Percentiles rank a stretch among this genome's conserved stretches.
These are phyloP conservation scores for Penicillium carneum DNA, from an alignment of 2,329 filamentous ascomycete genomes.

Conservation along the genomic window DNA sequence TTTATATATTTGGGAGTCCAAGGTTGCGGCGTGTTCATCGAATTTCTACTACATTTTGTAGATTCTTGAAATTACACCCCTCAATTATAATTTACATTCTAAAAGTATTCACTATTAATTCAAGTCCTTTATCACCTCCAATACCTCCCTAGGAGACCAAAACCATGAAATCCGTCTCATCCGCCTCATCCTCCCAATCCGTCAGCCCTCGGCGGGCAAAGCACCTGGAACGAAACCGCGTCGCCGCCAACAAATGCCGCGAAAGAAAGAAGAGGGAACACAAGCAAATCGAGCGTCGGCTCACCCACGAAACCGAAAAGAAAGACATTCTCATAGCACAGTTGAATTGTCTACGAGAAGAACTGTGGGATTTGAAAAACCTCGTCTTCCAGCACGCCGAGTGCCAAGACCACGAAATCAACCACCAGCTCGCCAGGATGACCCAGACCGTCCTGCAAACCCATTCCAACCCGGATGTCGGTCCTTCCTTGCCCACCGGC, in stretches of 20 bases:
- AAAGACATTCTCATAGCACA: slow-evolving; percentile 29
- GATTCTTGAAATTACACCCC: background rate
- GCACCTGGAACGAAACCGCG: slow-evolving; percentile 36
- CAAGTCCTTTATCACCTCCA: background rate
- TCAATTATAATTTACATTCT: too few relatives aligned
- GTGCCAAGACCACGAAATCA: slow-evolving; percentile 32
- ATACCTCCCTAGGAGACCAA: background rate
- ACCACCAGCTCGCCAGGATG: slow-evolving; percentile 29
- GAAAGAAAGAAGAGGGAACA: slow-evolving; percentile 34
- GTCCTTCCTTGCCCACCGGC: background rate
- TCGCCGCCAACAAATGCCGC: slow-evolving; percentile 37
- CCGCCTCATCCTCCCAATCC: background rate
- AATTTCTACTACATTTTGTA: too few relatives aligned
- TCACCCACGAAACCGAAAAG: slow-evolving; percentile 29
- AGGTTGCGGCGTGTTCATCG: too few relatives aligned
- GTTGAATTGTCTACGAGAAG: slow-evolving; percentile 27
- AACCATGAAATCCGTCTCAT: slow-evolving; percentile 11
- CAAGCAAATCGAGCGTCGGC: slow-evolving; percentile 26
- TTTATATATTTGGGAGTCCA: background rate
- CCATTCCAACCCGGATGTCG: background rate
- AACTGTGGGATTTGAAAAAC: slow-evolving; percentile 35
- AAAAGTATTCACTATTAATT: too few relatives aligned
- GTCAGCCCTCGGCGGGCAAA: slow-evolving; percentile 20
- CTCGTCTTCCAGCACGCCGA: slow-evolving; percentile 31
- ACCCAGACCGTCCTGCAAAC: slow-evolving; percentile 19